A percentile compares a stretch with the other conserved stretches of the same genome.
Conservation (phyloP, 2,329 filamentous ascomycete genomes). For the Claviceps maximensis region DNA sequence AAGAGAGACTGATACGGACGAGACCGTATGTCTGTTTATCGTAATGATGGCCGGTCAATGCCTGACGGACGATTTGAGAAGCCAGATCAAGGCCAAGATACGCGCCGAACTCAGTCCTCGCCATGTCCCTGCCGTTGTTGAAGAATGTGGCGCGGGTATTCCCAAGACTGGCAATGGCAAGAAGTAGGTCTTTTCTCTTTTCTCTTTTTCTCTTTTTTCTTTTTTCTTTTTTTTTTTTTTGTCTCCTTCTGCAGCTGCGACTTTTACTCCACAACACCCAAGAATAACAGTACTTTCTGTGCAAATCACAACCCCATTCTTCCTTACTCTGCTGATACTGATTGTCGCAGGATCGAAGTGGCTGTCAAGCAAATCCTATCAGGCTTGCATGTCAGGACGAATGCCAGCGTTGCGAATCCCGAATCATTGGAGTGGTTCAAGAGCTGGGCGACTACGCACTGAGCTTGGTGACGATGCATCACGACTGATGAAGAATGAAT, state of each 20-base stretch:
- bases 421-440: slow-evolving; percentile 82
- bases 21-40: slow-evolving; percentile 79
- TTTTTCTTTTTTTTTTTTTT: not conserved
- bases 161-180: slow-evolving; percentile 91
- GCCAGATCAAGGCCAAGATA: slow-evolving; percentile 53
- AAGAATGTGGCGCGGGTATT: slow-evolving; percentile 67
- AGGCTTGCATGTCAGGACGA: slow-evolving; percentile 73
- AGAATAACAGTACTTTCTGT: not conserved
- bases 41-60: slow-evolving; percentile 50
- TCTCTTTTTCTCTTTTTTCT: not conserved
- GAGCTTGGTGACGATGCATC: not conserved
- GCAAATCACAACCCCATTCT: no score
- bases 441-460: slow-evolving; percentile 52
- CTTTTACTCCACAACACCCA: not conserved
- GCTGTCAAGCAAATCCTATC: slow-evolving; percentile 94
- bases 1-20: slow-evolving; percentile 58
- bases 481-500: not conserved
- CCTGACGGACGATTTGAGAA: slow-evolving; percentile 48
- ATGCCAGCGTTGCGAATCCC: slow-evolving; percentile 85
- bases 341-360: slow-evolving; percentile 59
- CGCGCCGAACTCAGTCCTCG: slow-evolving; percentile 70
- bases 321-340: no score
- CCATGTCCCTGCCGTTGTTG: slow-evolving; percentile 76
- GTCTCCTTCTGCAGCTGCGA: not conserved
- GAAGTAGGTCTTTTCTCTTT: slow-evolving; percentile 49